These are phyloP conservation scores for Cadophora luteo-olivacea DNA, from an alignment of 2,329 filamentous ascomycete species.

Conservation along the genomic window DNA sequence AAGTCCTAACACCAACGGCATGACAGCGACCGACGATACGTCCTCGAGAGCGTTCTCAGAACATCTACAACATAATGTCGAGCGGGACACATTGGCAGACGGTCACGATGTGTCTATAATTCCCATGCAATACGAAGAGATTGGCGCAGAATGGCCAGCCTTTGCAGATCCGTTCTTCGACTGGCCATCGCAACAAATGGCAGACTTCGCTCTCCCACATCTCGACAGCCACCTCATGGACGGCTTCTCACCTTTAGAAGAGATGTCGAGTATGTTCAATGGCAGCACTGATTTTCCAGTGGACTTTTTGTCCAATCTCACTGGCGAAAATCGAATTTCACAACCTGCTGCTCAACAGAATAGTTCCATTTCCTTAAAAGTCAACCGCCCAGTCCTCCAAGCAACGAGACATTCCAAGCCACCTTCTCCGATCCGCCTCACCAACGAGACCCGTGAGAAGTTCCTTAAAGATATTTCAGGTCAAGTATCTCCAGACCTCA, in stretches of 20 bases:
- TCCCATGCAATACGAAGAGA: neutral
- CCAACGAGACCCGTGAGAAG: neutral
- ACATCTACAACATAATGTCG: neutral
- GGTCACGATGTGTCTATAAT: neutral
- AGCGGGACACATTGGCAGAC: neutral
- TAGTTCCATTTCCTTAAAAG: neutral
- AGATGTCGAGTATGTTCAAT: neutral
- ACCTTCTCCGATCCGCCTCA: neutral
- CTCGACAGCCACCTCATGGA: neutral
- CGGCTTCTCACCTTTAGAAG: neutral
- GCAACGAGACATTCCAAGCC: neutral
- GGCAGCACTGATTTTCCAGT: neutral
- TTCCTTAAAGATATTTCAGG: neutral
- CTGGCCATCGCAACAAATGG: conserved; percentile 3
- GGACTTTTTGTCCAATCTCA: neutral
- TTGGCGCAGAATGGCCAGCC: neutral
- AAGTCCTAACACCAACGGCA: neutral
- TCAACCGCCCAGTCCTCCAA: neutral
- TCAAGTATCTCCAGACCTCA: neutral
- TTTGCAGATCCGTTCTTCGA: neutral
- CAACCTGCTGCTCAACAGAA: neutral
- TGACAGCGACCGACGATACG: neutral
- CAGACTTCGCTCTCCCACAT: neutral
- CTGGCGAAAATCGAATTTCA: neutral
- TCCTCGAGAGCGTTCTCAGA: neutral